These are phyloP conservation scores for Aspergillus floridensis DNA, from an alignment of 2,329 filamentous ascomycete species.

Conservation along the genomic window DNA sequence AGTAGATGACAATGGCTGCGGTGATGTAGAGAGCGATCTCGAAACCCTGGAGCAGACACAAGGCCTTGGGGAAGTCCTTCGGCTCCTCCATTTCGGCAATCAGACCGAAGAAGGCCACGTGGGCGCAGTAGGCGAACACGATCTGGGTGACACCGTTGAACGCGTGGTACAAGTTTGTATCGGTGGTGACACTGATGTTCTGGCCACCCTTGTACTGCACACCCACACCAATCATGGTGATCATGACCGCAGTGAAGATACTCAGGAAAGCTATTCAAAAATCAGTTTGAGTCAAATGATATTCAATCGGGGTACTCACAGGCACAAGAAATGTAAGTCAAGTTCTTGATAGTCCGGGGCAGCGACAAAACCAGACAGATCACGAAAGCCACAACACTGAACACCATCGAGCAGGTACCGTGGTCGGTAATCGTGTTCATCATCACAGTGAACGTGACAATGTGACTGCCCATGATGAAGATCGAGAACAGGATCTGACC, in stretches of 20 bases:
- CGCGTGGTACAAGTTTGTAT: conserved; percentile 51
- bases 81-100: conserved; percentile 63
- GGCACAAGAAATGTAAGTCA: conserved; percentile 59
- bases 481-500: conserved; percentile 64
- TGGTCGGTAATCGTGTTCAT: conserved; percentile 63
- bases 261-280: conserved; percentile 55
- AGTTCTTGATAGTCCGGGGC: conserved; percentile 61
- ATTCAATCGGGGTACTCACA: conserved; percentile 37
- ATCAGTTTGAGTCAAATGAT: neutral
- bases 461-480: conserved; percentile 69
- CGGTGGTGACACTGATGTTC: conserved; percentile 37
- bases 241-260: conserved; percentile 62
- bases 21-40: conserved; percentile 63
- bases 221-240: conserved; percentile 66
- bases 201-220: conserved; percentile 45
- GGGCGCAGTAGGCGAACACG: conserved; percentile 67
- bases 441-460: conserved; percentile 67
- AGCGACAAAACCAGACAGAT: conserved; percentile 60
- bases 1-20: conserved; percentile 67
- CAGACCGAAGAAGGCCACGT: conserved; percentile 68
- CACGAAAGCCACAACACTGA: conserved; percentile 57
- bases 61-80: conserved; percentile 59
- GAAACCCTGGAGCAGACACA: conserved; percentile 58
- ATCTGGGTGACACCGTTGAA: conserved; percentile 67
- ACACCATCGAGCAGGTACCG: conserved; percentile 62